Evolutionary conservation across 2,329 filamentous ascomycete species (phyloP), one percentile per base, ranked within the genome.

Genomic region (Alternaria consortialis): DNA sequence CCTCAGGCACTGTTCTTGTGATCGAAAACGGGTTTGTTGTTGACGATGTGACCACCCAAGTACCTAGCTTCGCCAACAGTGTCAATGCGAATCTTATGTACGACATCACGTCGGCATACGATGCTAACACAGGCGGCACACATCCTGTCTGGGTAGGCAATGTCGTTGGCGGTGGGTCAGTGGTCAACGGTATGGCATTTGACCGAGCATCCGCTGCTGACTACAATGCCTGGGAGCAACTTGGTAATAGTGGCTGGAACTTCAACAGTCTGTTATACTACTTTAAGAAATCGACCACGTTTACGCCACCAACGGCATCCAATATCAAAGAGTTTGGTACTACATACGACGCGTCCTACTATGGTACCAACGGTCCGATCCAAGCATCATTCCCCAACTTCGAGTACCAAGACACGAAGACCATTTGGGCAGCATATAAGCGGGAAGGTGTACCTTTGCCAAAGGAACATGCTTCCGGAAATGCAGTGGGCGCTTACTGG

Each of bases 171-270:
- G 79, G 79, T 1, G 74, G 76, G 11, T 75, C 72, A 17, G 74
- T 75, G 1, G 72, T 80, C 25, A 80, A 81, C 64, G 76, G 77
- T 7, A 78, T 81, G 77, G 66, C 74, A 7, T 79, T 77, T 58
- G 76, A 77, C 53, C 74, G 79, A 7, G 79, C 71, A 12, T 67
- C 71, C 34, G 67, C 70, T 17, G 73, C 64, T 7, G 78, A 80
- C 58, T 81, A 80, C 47, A 83, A 89, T 72, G 81, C 81, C 0
- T 90, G 87, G 87, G 83, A 82, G 47, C 74, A 79, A 31, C 74
- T 90, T 9, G 87, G 87, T 0, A 89, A 89, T 65, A 57, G 65
- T 1, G 87, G 86, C 2, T 77, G 75, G 75, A 69, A 67, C 13
- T 77, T 73, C 71, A 56, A 71, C 34, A 66, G 62, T n/a, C 62